phyloP scores from a whole-genome alignment of 192 early-diverging fungal species.

The Pecoramyces ruminantium region DNA sequence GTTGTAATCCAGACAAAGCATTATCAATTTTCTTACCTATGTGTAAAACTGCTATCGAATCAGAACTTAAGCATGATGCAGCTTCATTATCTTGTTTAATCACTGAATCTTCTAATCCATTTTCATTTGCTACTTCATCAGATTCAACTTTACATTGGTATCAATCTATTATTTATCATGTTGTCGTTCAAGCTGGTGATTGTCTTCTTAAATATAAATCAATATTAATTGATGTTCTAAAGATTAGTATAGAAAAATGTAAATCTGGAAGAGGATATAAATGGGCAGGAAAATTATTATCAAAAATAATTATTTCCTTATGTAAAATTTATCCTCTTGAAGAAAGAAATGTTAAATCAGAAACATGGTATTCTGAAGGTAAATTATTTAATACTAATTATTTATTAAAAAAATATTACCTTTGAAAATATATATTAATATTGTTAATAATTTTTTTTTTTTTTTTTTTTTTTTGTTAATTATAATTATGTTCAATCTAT shows the following conservation, averaged over 20 bases:
- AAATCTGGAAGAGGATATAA: conserved; percentile 44
- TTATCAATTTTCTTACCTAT: conserved; percentile 38
- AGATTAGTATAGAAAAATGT: conserved; percentile 31
- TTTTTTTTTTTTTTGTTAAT: too few species aligned
- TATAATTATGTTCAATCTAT: too few species aligned
- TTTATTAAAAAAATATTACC: too few species aligned
- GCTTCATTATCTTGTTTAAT: conserved; percentile 20
- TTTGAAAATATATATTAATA: too few species aligned
- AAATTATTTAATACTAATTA: too few species aligned
- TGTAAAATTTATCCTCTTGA: conserved; percentile 40
- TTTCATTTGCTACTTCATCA: conserved; percentile 26
- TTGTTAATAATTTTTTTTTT: too few species aligned
- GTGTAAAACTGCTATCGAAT: conserved; percentile 28
- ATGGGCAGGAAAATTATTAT: conserved; percentile 47
- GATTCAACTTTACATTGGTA: conserved; percentile 63
- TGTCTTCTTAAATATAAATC: conserved; percentile 26
- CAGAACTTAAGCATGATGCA: conserved; percentile 50
- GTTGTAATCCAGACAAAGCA: conserved; percentile 19
- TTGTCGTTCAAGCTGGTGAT: conserved; percentile 22
- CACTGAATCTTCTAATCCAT: conserved; percentile 13
- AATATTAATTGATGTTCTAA: conserved; percentile 24
- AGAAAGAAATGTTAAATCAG: conserved; percentile 21
- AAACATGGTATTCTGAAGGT: conserved; percentile 35
- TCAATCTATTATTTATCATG: conserved; percentile 44
- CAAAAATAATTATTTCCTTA: conserved; percentile 19